Evolutionary conservation across 1,284 basidiomycete species (phyloP).

Genomic region (Cutaneotrichosporon cutaneum): DNA sequence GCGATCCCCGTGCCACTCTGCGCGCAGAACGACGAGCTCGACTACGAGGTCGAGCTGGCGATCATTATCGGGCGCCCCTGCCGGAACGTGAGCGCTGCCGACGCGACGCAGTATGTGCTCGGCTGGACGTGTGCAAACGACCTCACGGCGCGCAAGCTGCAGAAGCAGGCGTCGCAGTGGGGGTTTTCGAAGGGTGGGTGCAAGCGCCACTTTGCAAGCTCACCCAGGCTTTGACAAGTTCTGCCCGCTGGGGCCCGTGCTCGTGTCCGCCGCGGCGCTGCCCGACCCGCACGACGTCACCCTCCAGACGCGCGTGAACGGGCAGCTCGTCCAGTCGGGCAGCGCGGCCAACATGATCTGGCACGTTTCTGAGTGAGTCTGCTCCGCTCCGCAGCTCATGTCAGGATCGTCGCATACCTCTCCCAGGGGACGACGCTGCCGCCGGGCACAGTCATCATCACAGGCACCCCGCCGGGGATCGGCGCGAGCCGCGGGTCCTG

Average conservation of each 20-base stretch:
- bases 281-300: conserved; percentile 68
- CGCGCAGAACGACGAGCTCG: conserved; percentile 69
- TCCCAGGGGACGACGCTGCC: conserved; percentile 80
- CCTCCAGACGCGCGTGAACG: conserved; percentile 69
- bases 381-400: not conserved
- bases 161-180: conserved; percentile 67
- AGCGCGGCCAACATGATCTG: conserved; percentile 57
- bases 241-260: conserved; percentile 67
- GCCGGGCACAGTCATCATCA: conserved; percentile 75
- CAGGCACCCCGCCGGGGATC: conserved; percentile 69
- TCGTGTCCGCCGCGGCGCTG: conserved; percentile 66
- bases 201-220: conserved; percentile 41
- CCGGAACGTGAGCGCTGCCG: conserved; percentile 69
- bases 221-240: conserved; percentile 56
- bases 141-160: conserved; percentile 76
- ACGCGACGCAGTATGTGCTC: conserved; percentile 77
- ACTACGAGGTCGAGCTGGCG: conserved; percentile 85
- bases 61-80: conserved; percentile 78
- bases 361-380: conserved; percentile 30
- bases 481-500: conserved; percentile 70
- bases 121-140: conserved; percentile 79
- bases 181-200: conserved; percentile 71
- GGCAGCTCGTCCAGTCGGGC: conserved; percentile 67
- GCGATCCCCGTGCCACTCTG: conserved; percentile 66
- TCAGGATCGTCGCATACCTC: conserved; percentile 62